phyloP scores from a whole-genome alignment of 2,329 filamentous ascomycete species.

The Alternaria sp. region DNA sequence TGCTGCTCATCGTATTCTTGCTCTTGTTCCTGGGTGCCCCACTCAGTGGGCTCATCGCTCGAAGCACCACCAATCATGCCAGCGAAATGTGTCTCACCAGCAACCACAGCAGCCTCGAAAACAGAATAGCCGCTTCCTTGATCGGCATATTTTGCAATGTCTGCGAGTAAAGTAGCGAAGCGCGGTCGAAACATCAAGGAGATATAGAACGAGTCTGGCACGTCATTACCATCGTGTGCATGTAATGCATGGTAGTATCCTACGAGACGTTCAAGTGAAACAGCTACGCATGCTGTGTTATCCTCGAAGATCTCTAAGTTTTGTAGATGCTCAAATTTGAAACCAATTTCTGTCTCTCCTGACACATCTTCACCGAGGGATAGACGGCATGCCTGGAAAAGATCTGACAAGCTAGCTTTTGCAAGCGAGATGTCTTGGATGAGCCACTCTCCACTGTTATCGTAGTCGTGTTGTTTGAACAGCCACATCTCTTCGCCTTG shows the following conservation, averaged over 20 bases:
- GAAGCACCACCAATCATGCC: conserved; percentile 25
- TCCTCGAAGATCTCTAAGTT: conserved; percentile 45
- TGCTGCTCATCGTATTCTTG: conserved; percentile 12
- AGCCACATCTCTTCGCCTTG: conserved; percentile 42
- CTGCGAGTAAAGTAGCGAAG: conserved; percentile 61
- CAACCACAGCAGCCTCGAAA: conserved; percentile 46
- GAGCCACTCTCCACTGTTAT: conserved; percentile 42
- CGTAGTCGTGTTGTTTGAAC: conserved; percentile 42
- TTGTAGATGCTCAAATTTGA: conserved; percentile 51
- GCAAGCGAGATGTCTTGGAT: conserved; percentile 36
- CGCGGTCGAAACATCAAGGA: conserved; percentile 63
- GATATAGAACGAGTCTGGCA: conserved; percentile 66
- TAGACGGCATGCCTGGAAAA: conserved; percentile 65
- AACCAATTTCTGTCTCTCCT: conserved; percentile 61
- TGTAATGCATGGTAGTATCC: conserved; percentile 67
- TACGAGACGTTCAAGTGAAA: conserved; percentile 60
- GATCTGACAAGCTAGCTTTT: conserved; percentile 54
- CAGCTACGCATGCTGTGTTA: conserved; percentile 39
- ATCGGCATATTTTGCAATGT: conserved; percentile 61
- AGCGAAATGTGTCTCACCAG: conserved; percentile 40
- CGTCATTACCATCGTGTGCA: conserved; percentile 64
- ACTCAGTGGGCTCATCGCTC: conserved; percentile 30
- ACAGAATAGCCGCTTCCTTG: conserved; percentile 66
- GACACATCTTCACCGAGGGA: conserved; percentile 64
- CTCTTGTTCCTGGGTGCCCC: conserved; percentile 29